Percentiles rank a stretch among this genome's conserved stretches.
phyloP scores from a whole-genome alignment of 176 grass and related monocot species.

The Juncus inflexus region DNA sequence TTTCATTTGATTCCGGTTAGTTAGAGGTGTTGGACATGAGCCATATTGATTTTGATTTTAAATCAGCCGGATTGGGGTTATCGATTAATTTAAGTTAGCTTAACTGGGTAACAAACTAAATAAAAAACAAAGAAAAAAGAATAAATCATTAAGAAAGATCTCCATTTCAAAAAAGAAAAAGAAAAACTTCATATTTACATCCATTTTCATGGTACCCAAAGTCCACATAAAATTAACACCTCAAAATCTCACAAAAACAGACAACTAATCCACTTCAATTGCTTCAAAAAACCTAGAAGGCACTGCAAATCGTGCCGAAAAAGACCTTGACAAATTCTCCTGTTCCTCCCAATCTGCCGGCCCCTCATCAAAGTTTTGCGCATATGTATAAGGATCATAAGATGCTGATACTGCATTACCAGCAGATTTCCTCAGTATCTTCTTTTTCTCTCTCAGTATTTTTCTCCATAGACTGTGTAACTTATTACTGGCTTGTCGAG shows the following conservation, averaged over 20 bases:
- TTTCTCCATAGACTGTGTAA: constrained; percentile 55
- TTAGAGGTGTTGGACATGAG: no score
- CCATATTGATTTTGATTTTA: no score
- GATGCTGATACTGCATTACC: constrained; percentile 39
- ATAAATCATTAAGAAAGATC: constrained; percentile 21
- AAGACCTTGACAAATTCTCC: constrained; percentile 76
- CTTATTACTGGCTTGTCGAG: constrained; percentile 10
- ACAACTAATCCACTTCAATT: constrained; percentile 23
- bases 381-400: constrained; percentile 75
- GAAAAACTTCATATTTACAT: constrained; percentile 10
- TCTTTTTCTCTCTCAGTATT: constrained; percentile 58
- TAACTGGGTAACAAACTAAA: no score
- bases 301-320: constrained; percentile 79
- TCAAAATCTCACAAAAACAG: neutral
- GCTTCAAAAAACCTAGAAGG: constrained; percentile 44
- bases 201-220: neutral
- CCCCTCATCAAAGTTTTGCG: constrained; percentile 94
- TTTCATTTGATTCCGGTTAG: no score
- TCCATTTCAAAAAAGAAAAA: neutral
- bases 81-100: no score
- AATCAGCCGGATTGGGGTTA: no score
- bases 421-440: constrained; percentile 50
- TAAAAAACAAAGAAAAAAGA: no score
- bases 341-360: constrained; percentile 56
- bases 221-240: neutral